Evolutionary conservation across 768 basidiomycete genomes (phyloP), one percentile per base, ranked within the genome.

Genomic region (Leccinum aurantiacum): DNA sequence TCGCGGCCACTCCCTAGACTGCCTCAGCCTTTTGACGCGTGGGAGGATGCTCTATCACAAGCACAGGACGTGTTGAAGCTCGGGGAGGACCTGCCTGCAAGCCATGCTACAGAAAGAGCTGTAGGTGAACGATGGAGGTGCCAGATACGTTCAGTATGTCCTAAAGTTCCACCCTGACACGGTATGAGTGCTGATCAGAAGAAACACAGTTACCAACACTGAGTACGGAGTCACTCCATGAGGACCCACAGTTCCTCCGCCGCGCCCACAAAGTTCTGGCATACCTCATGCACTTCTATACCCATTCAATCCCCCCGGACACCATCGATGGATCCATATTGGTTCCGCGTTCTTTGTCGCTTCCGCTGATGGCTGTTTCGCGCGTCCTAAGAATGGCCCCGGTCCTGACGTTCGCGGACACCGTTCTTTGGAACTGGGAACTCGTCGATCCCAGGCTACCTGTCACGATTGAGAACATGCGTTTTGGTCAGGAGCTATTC

Each of bases 381-480:
- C 80, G 81, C 10, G 74, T 82, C 54, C 82, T 99, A 46, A 86
- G 85, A 54, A 87, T 95, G n/a, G 94, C 95, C 6, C 96, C 96
- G 4, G 85, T 99, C 62, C 79, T 98, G 64, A 99, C 95, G 0
- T 99, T 94, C 70, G 91, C 95, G 27, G 96, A 97, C 71, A 94
- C 92, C 17, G 95, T 99, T 14, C 82, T 98, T 1, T 99, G 93
- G 93, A 97, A 98, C 71, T 89, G 84, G 81, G 84, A 85, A 38
- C 78, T 84, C 47, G 70, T 83, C 57, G 78, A 89, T 67, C 78
- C 87, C 24, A 72, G 74, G 22, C 71, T 79, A 38, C 88, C 90
- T 48, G 75, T 86, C 29, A 84, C 89, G 50, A 69, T 80, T 51
- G 82, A 84, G 65, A 98, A 97, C 77, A 86, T 95, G 69, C 85